phyloP scores from a whole-genome alignment of 768 basidiomycete species.

The Lactarius pseudohatsudake region DNA sequence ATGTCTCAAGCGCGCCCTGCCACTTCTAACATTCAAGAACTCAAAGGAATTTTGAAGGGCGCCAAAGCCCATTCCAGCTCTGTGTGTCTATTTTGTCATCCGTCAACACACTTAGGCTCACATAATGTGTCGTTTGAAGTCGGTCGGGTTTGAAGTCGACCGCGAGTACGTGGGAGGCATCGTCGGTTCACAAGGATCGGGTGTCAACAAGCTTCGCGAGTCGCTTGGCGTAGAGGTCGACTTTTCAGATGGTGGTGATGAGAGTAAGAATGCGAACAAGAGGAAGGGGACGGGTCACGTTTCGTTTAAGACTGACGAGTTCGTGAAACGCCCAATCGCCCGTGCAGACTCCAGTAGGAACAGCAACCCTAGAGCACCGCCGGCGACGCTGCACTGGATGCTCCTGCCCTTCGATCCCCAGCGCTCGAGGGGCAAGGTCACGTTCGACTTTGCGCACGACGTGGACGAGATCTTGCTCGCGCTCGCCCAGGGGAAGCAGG shows the following conservation, averaged over 20 bases:
- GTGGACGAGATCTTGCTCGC: no score
- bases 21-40: constrained; percentile 33
- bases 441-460: no score
- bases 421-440: no score
- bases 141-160: constrained; percentile 64
- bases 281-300: constrained; percentile 55
- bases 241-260: constrained; percentile 79
- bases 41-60: no score
- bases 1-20: no score
- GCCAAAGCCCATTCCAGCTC: constrained; percentile 56
- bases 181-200: constrained; percentile 80
- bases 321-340: no score
- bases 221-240: constrained; percentile 91
- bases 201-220: constrained; percentile 87
- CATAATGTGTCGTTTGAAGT: constrained; percentile 42
- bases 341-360: no score
- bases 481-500: no score
- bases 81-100: constrained; percentile 45
- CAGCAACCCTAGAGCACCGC: no score
- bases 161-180: constrained; percentile 89
- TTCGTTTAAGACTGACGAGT: no score
- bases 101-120: constrained; percentile 11
- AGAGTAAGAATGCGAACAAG: constrained; percentile 55
- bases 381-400: no score
- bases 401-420: no score